These are phyloP conservation scores for Populus alba DNA, from an alignment of 345 rosid genomes.

Conservation along the genomic window DNA sequence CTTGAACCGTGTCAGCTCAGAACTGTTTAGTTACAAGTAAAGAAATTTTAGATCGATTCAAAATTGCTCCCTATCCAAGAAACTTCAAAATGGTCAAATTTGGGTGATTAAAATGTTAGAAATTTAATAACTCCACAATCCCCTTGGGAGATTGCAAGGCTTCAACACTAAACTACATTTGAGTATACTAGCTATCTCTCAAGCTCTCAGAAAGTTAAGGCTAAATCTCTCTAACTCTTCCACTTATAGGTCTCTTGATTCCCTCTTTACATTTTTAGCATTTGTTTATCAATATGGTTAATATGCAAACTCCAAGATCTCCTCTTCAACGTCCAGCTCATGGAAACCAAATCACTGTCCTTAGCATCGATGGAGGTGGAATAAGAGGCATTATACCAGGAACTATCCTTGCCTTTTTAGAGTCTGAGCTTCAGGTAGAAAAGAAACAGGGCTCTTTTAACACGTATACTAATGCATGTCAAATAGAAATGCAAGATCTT, in stretches of 20 bases:
- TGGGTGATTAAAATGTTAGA: not conserved
- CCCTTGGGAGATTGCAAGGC: not conserved
- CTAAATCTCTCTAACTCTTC: not conserved
- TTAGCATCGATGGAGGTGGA: conserved; percentile 83
- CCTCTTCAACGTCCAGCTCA: conserved; percentile 46
- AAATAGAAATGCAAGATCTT: no score
- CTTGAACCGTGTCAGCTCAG: no score
- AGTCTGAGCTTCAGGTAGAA: conserved; percentile 66
- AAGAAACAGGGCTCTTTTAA: not conserved
- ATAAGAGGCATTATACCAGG: conserved; percentile 70
- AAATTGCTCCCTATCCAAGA: no score
- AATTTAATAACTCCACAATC: not conserved
- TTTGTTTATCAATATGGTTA: not conserved
- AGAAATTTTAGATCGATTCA: no score
- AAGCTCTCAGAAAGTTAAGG: not conserved
- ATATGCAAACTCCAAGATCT: not conserved
- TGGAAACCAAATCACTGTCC: conserved; percentile 54
- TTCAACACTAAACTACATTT: not conserved
- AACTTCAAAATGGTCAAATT: no score
- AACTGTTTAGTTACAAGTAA: no score
- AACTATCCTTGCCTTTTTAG: conserved; percentile 54
- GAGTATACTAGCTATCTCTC: not conserved
- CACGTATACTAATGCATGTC: no score
- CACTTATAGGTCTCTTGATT: not conserved
- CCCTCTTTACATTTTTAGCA: not conserved